A percentile compares a stretch with the other conserved stretches of the same genome.
These are phyloP conservation scores for Salmacisia buchloeana DNA, from an alignment of 1,284 basidiomycete genomes.

Conservation along the genomic window DNA sequence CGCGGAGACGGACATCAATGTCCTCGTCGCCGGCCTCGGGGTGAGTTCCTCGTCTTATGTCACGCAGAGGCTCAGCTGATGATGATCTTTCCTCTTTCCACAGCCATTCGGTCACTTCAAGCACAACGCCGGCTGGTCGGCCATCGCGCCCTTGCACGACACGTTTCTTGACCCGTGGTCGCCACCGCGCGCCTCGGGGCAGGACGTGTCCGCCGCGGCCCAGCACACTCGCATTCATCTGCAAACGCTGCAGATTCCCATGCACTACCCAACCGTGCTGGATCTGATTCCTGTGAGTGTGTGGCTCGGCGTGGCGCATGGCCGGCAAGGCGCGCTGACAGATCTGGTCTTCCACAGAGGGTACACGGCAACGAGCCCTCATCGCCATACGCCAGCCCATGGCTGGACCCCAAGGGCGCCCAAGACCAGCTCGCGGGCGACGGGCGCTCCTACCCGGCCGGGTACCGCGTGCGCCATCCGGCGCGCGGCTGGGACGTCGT, in stretches of 20 bases:
- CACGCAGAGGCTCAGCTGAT: background rate
- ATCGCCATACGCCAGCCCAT: background rate
- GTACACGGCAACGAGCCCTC: background rate
- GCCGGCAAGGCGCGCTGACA: background rate
- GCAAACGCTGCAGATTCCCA: constrained; percentile 5
- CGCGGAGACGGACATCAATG: background rate
- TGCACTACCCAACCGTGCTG: background rate
- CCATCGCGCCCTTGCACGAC: background rate
- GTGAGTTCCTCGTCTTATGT: background rate
- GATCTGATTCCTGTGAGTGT: background rate
- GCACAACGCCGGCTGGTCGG: constrained; percentile 6
- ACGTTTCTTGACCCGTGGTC: constrained; percentile 7
- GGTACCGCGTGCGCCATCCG: constrained; percentile 1
- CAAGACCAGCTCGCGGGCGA: constrained; percentile 6
- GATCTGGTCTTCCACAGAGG: background rate
- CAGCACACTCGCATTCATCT: background rate
- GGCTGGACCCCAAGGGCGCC: constrained; percentile 5
- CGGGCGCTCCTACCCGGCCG: background rate
- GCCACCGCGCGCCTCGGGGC: background rate
- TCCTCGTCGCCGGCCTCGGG: constrained; percentile 7
- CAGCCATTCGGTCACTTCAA: constrained; percentile 1
- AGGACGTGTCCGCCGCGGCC: background rate
- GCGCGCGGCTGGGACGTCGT: constrained; percentile 6
- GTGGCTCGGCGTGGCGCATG: too few species aligned
- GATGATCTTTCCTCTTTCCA: background rate